Evolutionary conservation across 2,329 filamentous ascomycete species (phyloP), one percentile per base, ranked within the genome.

Genomic region (Chaetomium sp.): DNA sequence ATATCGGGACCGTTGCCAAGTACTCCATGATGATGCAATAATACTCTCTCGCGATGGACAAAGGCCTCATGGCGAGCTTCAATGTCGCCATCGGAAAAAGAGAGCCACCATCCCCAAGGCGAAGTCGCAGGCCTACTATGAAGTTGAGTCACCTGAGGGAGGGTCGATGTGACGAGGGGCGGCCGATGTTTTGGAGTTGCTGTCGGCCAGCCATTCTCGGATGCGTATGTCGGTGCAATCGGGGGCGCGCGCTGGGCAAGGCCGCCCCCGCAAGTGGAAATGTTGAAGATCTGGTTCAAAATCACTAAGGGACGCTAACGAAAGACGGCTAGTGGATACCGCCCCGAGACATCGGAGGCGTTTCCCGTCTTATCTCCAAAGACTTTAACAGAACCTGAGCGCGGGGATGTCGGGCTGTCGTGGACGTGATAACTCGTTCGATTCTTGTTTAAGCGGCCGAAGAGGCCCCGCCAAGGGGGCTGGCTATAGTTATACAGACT

Each of bases 261-360:
- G n/a, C n/a, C n/a, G 19, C 19, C 40, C 46, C 46, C 35, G 44
- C 50, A 37, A 14, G 47, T 47, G 47, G 53, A 38, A 57, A 51
- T 37, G 55, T 47, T 51, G 51, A 53, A 57, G 51, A 57, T 57
- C 47, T 47, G 52, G 55, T 38, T 57, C 48, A 51, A 46, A 33
- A 42, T 42, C 32, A 42, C 34, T 14, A 35, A 6, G 4, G 0
- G 36, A 47, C 36, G 51, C 54, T 54, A n/a, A 42, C 10, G 7
- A 12, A 54, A 54, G 12, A 3, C 11, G 43, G 9, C 11, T 57
- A 57, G 55, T 48, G 49, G 6, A 1, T 19, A 33, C 33, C 14
- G 49, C 3, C 44, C 37, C 49, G 45, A 52, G 19, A 42, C 36
- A 55, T 52, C 38, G 6, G 32, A 52, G 32, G 12, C 44, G 34